These are phyloP conservation scores for Fusarium chlamydosporum DNA, from an alignment of 2,329 filamentous ascomycete species.

Conservation along the genomic window DNA sequence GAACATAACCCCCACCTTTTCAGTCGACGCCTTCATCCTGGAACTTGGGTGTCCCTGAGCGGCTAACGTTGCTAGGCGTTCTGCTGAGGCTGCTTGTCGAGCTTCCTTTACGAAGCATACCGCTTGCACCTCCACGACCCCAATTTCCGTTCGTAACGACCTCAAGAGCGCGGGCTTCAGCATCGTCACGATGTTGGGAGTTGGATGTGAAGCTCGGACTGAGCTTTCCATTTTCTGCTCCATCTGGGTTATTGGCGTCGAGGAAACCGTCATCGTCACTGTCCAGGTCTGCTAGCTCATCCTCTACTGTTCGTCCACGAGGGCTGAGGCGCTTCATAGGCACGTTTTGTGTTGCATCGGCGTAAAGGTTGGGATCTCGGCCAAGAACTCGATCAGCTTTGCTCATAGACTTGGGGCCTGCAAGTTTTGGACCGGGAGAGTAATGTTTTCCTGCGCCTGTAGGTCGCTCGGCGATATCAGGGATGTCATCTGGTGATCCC, in stretches of 20 bases:
- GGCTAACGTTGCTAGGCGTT: slow-evolving; percentile 36
- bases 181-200: slow-evolving; percentile 56
- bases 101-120: slow-evolving; percentile 59
- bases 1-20: slow-evolving; percentile 21
- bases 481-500: slow-evolving; percentile 61
- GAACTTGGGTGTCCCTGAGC: slow-evolving; percentile 43
- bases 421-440: slow-evolving; percentile 40
- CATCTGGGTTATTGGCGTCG: slow-evolving; percentile 49
- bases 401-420: slow-evolving; percentile 59
- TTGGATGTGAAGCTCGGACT: slow-evolving; percentile 57
- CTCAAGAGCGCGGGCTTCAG: slow-evolving; percentile 63
- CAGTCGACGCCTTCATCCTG: slow-evolving; percentile 56
- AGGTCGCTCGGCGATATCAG: slow-evolving; percentile 47
- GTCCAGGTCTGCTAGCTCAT: slow-evolving; percentile 60
- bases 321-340: slow-evolving; percentile 64
- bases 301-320: slow-evolving; percentile 61
- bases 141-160: slow-evolving; percentile 59
- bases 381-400: slow-evolving; percentile 72
- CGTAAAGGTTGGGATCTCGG: slow-evolving; percentile 69
- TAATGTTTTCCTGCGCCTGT: slow-evolving; percentile 55
- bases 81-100: slow-evolving; percentile 38
- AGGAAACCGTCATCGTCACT: slow-evolving; percentile 53
- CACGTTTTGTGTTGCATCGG: slow-evolving; percentile 62
- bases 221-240: slow-evolving; percentile 55
- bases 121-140: slow-evolving; percentile 60